phyloP scores from a whole-genome alignment of 331 rosid species.

The Stylosanthes scabra region DNA sequence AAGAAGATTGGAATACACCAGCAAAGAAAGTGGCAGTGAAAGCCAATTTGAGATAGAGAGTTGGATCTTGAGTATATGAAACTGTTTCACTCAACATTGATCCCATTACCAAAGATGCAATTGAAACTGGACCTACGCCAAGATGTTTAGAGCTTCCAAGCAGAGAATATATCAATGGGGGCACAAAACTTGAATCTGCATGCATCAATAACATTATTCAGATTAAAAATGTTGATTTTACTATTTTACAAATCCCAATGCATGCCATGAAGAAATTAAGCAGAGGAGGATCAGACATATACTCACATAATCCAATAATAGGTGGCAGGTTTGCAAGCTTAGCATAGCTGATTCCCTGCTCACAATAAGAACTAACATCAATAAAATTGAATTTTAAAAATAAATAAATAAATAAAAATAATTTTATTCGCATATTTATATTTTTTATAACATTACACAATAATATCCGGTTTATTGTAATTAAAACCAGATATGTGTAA shows the following conservation, averaged over 20 bases:
- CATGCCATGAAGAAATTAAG: neutral
- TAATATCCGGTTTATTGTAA: too few species aligned
- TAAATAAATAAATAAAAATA: too few species aligned
- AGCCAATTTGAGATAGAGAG: conserved; percentile 86
- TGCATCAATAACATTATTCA: conserved; percentile 9
- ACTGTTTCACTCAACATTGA: conserved; percentile 87
- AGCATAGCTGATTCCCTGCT: conserved; percentile 98
- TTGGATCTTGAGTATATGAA: conserved; percentile 67
- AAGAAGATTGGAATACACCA: conserved; percentile 90
- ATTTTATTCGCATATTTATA: too few species aligned
- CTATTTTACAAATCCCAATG: neutral
- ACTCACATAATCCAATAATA: conserved; percentile 87
- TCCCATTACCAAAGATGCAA: conserved; percentile 97
- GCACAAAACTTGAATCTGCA: conserved; percentile 99
- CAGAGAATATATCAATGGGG: conserved; percentile 83
- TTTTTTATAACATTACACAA: too few species aligned
- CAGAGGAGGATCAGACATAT: neutral
- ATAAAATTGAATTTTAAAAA: too few species aligned
- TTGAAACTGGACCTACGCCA: conserved; percentile 97
- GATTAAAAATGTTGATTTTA: neutral
- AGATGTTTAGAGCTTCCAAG: conserved; percentile 96
- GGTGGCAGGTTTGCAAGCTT: conserved; percentile 98
- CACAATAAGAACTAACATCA: neutral
- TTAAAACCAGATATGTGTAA: too few species aligned
- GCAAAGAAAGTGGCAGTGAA: conserved; percentile 96